Base-by-base conservation (phyloP, 164 flowering plant species). In the Chimonanthus praecox region DNA sequence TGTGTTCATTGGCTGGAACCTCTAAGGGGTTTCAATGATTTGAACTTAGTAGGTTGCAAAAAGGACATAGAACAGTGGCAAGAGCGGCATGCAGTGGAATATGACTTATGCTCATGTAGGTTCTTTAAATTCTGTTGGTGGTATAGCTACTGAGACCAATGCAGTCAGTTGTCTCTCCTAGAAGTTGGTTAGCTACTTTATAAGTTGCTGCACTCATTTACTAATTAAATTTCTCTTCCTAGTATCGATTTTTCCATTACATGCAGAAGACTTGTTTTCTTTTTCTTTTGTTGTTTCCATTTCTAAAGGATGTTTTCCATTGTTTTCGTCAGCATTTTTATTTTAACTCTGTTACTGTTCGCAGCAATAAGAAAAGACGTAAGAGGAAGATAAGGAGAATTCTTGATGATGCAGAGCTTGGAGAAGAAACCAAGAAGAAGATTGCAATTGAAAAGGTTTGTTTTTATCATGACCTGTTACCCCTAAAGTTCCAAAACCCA, bases 391-490 rank as follows among this genome's bases (percentile, higher is more conserved):
- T 92, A 70, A 82, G 98, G 67, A 86, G 98, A 76, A 96, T 96
- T 67, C 80, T 96, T 66, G 97, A 92, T 76, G 98, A 96, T 82
- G 81, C 97, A 72, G 99, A 96, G 81, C 78, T 95, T 69, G 97
- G 98, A 74, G 98, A 96, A 84, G 98, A 96, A 78, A 96, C 99
- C 47, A 92, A 89, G 82, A 82, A 83, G 76, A 94, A 96, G 85
- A 92, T 93, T 83, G 98, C 99, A 44, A 87, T 96, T 71, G 99
- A 95, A 78, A 96, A 93, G 97, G 99, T 94, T 81, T 49, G 6
- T 70, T 68, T 77, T 61, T 49, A 1, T 33, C 33, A 33, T 33
- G 33, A 33, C 33, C 33, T 33, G 33, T 33, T 33, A 33, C 33
- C 33, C 33, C 33, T 33, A 0, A 33, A 33, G 33, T 33, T 33